Percentiles rank a stretch among this genome's conserved stretches.
phyloP scores from a whole-genome alignment of 2,329 filamentous ascomycete genomes.

The Calonectria ilicicola region DNA sequence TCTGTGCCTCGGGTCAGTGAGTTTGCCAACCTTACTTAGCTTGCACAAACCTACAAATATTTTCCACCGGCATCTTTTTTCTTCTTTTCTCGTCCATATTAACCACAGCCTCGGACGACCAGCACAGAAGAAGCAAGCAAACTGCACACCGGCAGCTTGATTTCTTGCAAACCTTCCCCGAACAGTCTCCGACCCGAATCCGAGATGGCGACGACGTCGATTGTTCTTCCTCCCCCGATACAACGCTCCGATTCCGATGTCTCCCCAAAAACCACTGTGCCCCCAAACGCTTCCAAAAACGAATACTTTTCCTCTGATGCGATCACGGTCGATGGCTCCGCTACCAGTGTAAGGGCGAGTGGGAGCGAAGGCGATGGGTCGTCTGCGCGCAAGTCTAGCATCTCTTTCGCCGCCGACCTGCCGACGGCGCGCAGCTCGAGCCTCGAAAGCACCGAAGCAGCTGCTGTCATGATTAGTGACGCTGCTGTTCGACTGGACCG shows the following conservation, averaged over 20 bases:
- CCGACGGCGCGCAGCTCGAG: constrained; percentile 39
- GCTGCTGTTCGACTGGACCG: constrained; percentile 46
- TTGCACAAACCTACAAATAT: constrained; percentile 16
- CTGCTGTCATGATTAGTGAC: constrained; percentile 31
- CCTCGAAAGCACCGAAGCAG: constrained; percentile 38
- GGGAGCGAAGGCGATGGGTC: constrained; percentile 48
- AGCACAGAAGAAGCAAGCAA: constrained; percentile 17
- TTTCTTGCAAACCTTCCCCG: not conserved
- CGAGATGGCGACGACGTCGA: constrained; percentile 38
- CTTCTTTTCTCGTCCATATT: not conserved
- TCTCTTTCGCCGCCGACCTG: constrained; percentile 51
- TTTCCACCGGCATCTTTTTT: constrained; percentile 1
- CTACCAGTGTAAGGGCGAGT: constrained; percentile 40
- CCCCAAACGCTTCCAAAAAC: constrained; percentile 33
- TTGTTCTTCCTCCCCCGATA: constrained; percentile 36
- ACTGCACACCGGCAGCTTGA: constrained; percentile 9
- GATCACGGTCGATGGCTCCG: constrained; percentile 40
- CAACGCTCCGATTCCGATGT: constrained; percentile 56
- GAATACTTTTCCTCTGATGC: constrained; percentile 44
- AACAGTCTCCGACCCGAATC: constrained; percentile 7
- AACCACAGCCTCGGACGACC: not conserved
- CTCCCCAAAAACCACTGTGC: constrained; percentile 53
- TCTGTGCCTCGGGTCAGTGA: not conserved
- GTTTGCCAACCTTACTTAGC: constrained; percentile 13
- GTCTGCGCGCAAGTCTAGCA: constrained; percentile 46